Evolutionary conservation across 2,329 filamentous ascomycete genomes (phyloP).

Genomic region (Volutella citrinella): DNA sequence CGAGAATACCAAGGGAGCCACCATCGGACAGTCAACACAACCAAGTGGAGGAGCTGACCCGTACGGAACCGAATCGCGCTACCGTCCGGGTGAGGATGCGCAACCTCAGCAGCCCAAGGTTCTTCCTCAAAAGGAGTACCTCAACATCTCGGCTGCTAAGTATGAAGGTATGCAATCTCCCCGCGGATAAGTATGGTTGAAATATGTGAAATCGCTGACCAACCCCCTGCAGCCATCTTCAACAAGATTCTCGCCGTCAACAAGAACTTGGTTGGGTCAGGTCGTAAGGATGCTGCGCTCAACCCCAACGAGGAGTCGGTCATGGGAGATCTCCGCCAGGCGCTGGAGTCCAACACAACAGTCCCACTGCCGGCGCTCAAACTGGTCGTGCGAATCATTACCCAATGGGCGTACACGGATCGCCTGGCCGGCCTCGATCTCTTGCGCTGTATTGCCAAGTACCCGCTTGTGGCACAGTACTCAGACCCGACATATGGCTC

Average conservation of each 20-base stretch:
- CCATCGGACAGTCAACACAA: slow-evolving; percentile 62
- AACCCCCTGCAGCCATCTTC: slow-evolving; percentile 54
- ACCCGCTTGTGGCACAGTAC: slow-evolving; percentile 62
- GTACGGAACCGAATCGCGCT: slow-evolving; percentile 74
- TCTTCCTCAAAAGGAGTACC: slow-evolving; percentile 76
- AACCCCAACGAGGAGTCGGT: slow-evolving; percentile 67
- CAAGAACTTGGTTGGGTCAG: slow-evolving; percentile 65
- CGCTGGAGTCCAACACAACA: slow-evolving; percentile 58
- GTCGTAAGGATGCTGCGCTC: slow-evolving; percentile 70
- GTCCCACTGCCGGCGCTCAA: slow-evolving; percentile 53
- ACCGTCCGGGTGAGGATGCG: slow-evolving; percentile 60
- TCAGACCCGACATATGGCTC: slow-evolving; percentile 50
- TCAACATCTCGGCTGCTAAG: slow-evolving; percentile 74
- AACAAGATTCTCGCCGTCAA: slow-evolving; percentile 78
- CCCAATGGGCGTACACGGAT: slow-evolving; percentile 75
- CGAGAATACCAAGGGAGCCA: slow-evolving; percentile 83
- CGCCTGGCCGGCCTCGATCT: slow-evolving; percentile 84
- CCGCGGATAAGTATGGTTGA: too few relatives aligned
- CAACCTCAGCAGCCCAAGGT: slow-evolving; percentile 51
- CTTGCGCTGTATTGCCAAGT: slow-evolving; percentile 75
- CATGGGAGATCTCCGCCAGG: slow-evolving; percentile 58
- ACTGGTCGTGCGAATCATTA: slow-evolving; percentile 68
- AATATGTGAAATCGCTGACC: too few relatives aligned
- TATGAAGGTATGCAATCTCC: slow-evolving; percentile 52
- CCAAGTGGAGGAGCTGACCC: slow-evolving; percentile 63